Percentiles rank a stretch among this genome's conserved stretches.
These are phyloP conservation scores for Fusarium brachygibbosum DNA, from an alignment of 2,329 filamentous ascomycete species.

Conservation along the genomic window DNA sequence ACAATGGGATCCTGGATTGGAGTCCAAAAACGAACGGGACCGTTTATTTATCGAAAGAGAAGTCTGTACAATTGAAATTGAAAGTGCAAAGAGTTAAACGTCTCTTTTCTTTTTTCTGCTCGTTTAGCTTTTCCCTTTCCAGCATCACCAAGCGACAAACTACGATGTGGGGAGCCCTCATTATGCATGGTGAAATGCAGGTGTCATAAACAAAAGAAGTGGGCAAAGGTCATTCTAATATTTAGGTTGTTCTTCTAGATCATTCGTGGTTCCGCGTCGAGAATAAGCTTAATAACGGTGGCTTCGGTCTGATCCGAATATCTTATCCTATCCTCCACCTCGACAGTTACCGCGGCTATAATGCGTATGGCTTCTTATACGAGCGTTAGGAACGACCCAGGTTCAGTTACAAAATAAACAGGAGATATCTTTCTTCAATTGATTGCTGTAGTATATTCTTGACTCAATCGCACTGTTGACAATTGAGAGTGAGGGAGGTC, in stretches of 20 bases:
- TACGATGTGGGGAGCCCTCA: neutral
- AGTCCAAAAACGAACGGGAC: no score
- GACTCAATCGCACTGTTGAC: neutral
- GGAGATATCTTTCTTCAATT: no score
- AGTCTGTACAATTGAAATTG: neutral
- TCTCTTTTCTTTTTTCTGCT: neutral
- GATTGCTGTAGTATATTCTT: no score
- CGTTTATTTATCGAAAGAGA: neutral
- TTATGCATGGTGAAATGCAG: neutral
- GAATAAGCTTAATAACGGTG: neutral
- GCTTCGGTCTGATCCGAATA: neutral
- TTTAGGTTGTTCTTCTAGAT: neutral
- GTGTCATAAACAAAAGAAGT: neutral
- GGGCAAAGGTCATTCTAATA: neutral
- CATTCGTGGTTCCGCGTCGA: neutral
- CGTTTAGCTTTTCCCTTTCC: neutral
- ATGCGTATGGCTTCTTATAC: neutral
- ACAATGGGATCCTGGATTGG: rapidly evolving
- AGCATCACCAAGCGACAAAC: neutral
- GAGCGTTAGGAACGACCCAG: neutral
- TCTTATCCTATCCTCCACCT: rapidly evolving
- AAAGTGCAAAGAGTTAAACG: neutral
- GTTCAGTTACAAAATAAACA: no score
- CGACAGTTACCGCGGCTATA: rapidly evolving
- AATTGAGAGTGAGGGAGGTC: neutral